phyloP scores from a whole-genome alignment of 257 asterid species.

The Scutellaria galericulata region DNA sequence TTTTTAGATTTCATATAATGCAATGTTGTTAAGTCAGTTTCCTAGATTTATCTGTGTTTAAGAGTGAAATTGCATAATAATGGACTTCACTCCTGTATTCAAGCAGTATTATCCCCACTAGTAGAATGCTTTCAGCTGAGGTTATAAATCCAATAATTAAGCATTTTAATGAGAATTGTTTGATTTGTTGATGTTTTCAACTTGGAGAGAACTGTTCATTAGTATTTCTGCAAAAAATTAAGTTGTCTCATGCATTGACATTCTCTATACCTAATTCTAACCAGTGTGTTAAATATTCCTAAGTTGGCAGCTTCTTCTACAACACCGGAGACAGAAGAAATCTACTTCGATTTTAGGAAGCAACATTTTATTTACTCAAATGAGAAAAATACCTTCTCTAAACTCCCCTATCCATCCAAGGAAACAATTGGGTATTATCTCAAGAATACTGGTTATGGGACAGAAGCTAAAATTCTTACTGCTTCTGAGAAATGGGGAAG shows the following conservation, averaged over 20 bases:
- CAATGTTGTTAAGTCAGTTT: too few relatives aligned
- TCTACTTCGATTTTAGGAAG: constrained; percentile 94
- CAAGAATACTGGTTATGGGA: constrained; percentile 88
- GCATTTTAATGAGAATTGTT: constrained; percentile 18
- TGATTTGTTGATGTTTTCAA: constrained; percentile 6
- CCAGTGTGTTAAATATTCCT: constrained; percentile 36
- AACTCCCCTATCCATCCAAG: constrained; percentile 93
- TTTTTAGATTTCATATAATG: too few relatives aligned
- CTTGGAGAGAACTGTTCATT: constrained; percentile 1
- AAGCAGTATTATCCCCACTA: constrained; percentile 7
- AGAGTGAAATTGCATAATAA: too few relatives aligned
- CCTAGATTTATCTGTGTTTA: too few relatives aligned
- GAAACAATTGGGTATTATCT: constrained; percentile 89
- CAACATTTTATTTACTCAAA: constrained; percentile 79
- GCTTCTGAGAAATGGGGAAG: constrained; percentile 98
- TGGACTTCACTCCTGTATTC: constrained; percentile 12
- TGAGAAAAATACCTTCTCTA: constrained; percentile 72
- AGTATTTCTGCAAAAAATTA: background rate
- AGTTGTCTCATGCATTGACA: background rate
- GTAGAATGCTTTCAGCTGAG: constrained; percentile 8
- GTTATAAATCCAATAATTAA: constrained; percentile 19
- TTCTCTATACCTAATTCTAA: constrained; percentile 31
- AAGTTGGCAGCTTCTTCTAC: constrained; percentile 76
- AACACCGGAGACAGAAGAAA: constrained; percentile 65
- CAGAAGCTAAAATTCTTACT: constrained; percentile 79